phyloP scores from a whole-genome alignment of 495 filamentous ascomycete genomes.

The Cenococcum geophilum region DNA sequence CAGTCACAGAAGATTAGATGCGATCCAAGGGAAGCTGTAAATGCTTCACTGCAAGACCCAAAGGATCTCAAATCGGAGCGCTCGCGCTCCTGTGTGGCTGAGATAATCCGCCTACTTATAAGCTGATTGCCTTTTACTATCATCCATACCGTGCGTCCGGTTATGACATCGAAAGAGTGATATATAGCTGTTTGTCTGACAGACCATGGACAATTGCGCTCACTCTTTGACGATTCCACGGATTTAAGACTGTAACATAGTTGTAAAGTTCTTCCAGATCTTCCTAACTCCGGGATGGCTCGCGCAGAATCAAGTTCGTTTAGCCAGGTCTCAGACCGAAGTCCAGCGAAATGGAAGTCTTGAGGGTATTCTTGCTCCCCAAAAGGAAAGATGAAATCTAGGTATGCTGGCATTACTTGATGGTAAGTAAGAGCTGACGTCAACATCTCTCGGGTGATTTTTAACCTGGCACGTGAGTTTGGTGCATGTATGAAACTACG shows the following conservation, averaged over 20 bases:
- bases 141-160: slow-evolving; percentile 38
- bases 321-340: slow-evolving; percentile 27
- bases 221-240: slow-evolving; percentile 35
- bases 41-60: slow-evolving; percentile 5
- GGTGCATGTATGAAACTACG: slow-evolving; percentile 18
- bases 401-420: slow-evolving; percentile 43
- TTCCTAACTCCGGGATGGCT: slow-evolving; percentile 35
- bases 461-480: slow-evolving; percentile 15
- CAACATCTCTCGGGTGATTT: slow-evolving; percentile 34
- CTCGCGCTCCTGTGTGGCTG: slow-evolving; percentile 19
- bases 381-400: slow-evolving; percentile 45
- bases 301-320: slow-evolving; percentile 18
- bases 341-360: slow-evolving; percentile 36
- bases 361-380: slow-evolving; percentile 39
- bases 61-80: slow-evolving; percentile 12
- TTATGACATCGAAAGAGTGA: slow-evolving; percentile 44
- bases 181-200: slow-evolving; percentile 41
- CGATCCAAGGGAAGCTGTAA: slow-evolving; percentile 36
- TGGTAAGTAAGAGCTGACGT: slow-evolving; percentile 37
- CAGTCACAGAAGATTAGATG: slow-evolving; percentile 44
- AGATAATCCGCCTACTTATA: slow-evolving; percentile 36
- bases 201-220: slow-evolving; percentile 40
- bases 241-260: slow-evolving; percentile 45
- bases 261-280: slow-evolving; percentile 40
- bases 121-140: slow-evolving; percentile 42